Conservation (phyloP, 2,329 filamentous ascomycete genomes). For the Fusarium staphyleae region DNA sequence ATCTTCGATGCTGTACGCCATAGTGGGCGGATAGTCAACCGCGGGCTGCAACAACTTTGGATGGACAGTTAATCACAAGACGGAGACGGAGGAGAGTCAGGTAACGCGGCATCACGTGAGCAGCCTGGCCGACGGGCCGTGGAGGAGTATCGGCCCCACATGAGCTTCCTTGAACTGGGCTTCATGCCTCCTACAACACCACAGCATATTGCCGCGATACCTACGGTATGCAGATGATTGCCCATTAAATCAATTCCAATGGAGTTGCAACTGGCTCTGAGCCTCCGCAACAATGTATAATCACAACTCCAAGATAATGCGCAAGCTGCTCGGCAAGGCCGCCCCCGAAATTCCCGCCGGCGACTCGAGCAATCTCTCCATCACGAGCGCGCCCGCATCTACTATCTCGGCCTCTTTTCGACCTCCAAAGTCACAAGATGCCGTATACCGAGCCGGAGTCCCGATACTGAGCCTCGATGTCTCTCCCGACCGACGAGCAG, state of each 20-base stretch:
- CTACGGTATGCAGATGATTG: slow-evolving; percentile 26
- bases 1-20: slow-evolving; percentile 18
- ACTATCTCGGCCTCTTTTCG: slow-evolving; percentile 53
- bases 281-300: slow-evolving; percentile 55
- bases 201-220: not conserved
- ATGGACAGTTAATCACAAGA: no score
- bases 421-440: slow-evolving; percentile 63
- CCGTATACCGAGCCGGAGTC: slow-evolving; percentile 57
- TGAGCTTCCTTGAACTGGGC: slow-evolving; percentile 18
- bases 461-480: slow-evolving; percentile 66
- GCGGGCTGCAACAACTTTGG: no score
- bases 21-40: slow-evolving; percentile 7
- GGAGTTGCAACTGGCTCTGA: slow-evolving; percentile 44
- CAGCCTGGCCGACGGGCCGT: not conserved
- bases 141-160: slow-evolving; percentile 21
- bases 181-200: slow-evolving; percentile 3
- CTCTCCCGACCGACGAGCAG: slow-evolving; percentile 62
- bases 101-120: not conserved
- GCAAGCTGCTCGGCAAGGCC: slow-evolving; percentile 65
- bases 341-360: slow-evolving; percentile 55
- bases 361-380: slow-evolving; percentile 47
- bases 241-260: slow-evolving; percentile 37
- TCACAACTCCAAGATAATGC: slow-evolving; percentile 64
- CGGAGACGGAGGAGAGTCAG: no score
- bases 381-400: slow-evolving; percentile 55